phyloP scores from a whole-genome alignment of 1,284 basidiomycete species.

The Fomitopsis schrenkii region DNA sequence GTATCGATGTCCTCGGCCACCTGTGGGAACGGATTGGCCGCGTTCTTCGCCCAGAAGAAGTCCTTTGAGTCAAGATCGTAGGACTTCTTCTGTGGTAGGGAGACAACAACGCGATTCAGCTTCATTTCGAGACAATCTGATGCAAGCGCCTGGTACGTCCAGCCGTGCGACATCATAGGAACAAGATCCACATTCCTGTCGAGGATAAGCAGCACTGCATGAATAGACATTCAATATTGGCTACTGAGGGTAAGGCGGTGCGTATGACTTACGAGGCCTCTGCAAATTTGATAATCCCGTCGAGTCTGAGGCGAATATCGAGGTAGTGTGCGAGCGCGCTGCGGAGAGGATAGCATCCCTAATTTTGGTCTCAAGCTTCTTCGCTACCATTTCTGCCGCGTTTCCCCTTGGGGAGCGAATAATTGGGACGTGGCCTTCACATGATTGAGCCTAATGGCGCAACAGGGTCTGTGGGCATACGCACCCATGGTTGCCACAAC shows the following conservation, averaged over 20 bases:
- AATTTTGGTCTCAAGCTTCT: constrained; percentile 91
- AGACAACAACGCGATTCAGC: constrained; percentile 89
- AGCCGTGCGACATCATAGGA: constrained; percentile 94
- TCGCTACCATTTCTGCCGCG: constrained; percentile 97
- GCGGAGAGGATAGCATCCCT: constrained; percentile 88
- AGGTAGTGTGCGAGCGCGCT: constrained; percentile 53
- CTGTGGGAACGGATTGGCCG: constrained; percentile 94
- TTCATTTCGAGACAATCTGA: constrained; percentile 98
- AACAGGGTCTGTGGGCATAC: constrained; percentile 16
- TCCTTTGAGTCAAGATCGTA: constrained; percentile 98
- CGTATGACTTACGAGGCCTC: constrained; percentile 64
- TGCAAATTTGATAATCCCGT: constrained; percentile 73
- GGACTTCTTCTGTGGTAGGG: constrained; percentile 72
- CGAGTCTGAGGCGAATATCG: constrained; percentile 71
- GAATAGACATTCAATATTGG: background rate
- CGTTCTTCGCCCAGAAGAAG: constrained; percentile 99
- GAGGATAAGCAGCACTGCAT: constrained; percentile 82
- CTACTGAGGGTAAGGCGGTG: constrained; percentile 1
- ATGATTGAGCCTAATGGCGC: background rate
- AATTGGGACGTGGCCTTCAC: constrained; percentile 84
- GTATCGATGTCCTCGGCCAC: constrained; percentile 97
- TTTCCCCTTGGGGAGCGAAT: constrained; percentile 95
- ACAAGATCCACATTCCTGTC: constrained; percentile 96
- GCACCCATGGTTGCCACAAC: constrained; percentile 88
- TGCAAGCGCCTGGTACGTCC: constrained; percentile 99